Base-by-base conservation (phyloP, 352 stramenopile species). In the Phytopythium delawarense region DNA sequence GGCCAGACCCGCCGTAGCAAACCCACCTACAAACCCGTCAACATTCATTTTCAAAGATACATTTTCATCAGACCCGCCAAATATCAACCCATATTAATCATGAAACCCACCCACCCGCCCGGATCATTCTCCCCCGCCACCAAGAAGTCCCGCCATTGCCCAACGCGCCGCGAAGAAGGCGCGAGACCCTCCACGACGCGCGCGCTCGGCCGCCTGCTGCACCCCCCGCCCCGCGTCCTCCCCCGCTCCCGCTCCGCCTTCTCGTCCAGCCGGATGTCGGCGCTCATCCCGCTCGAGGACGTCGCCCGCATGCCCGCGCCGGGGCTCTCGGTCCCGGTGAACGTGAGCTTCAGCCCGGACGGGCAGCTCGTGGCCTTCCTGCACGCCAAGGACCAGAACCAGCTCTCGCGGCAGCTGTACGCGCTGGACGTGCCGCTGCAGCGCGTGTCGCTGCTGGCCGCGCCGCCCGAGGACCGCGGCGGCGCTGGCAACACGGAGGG, bases 251-350 rank as follows among this genome's bases (percentile, higher is more conserved):
- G 15, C 23, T 13, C 32, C 12, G 0, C 7, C n/a, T 16, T 32
- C 1, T 9, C 52, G 7, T 20, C 13, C 7, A 57, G 1, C 32
- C 54, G 20, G 15, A 60, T 59, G 54, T 13, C 39, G 54, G 15
- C 54, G 50, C 71, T 87, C 37, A 92, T 96, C 65, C 45, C 81
- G 59, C 78, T 93, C 35, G 89, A 96, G 70, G 87, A 97, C 67
- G 88, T 97, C 39, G 90, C 91, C 34, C 88, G 73, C 62, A 88
- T 97, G 76, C 90, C 90, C 7, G 79, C 84, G 50, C 91, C 91
- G 23, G 89, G 90, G 40, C 89, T 93, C 57, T 88, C 75, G 57
- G 74, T 79, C 20, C 89, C 89, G 50, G 76, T 79, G 45, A 92
- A 85, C 70, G 65, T 95, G 53, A 90, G 81, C 70, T 97, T 97